Conservation (phyloP, 257 asterid species). For the Oldenlandia corymbosa region DNA sequence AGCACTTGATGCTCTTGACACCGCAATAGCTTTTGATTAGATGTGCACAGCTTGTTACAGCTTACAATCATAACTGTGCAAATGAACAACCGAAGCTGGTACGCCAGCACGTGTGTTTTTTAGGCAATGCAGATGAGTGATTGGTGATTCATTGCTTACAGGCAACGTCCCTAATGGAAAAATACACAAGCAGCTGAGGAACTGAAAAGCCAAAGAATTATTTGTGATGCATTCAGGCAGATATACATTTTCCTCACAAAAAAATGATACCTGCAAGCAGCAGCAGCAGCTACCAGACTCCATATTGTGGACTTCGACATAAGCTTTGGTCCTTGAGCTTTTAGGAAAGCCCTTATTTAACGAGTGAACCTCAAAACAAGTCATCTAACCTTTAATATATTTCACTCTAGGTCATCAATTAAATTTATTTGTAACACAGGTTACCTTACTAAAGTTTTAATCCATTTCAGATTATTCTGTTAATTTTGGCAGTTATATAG, state of each 20-base stretch:
- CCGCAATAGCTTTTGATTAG: neutral
- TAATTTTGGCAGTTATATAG: too few relatives aligned
- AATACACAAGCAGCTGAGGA: constrained; percentile 7
- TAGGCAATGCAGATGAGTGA: constrained; percentile 15
- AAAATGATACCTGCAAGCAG: constrained; percentile 13
- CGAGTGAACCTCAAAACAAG: too few relatives aligned
- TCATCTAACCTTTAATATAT: too few relatives aligned
- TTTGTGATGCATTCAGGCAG: constrained; percentile 10
- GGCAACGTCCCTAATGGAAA: constrained; percentile 11
- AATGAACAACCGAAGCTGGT: constrained; percentile 13
- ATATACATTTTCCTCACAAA: constrained; percentile 7
- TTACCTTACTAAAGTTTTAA: too few relatives aligned
- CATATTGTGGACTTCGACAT: too few relatives aligned
- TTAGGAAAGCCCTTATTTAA: too few relatives aligned
- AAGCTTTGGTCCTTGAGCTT: too few relatives aligned
- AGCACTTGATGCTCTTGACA: constrained; percentile 9
- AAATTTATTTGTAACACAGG: too few relatives aligned
- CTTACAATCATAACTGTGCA: constrained; percentile 8
- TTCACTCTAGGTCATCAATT: too few relatives aligned
- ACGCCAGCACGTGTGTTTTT: constrained; percentile 12
- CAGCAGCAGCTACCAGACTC: constrained; percentile 15
- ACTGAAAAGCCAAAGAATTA: constrained; percentile 15
- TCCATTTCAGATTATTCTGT: too few relatives aligned
- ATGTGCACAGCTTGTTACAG: constrained; percentile 17
- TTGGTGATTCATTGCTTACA: constrained; percentile 11